Percentiles rank a stretch among this genome's conserved stretches.
Conservation (phyloP, 2,329 filamentous ascomycete species). For the Paecilomyces sp. region DNA sequence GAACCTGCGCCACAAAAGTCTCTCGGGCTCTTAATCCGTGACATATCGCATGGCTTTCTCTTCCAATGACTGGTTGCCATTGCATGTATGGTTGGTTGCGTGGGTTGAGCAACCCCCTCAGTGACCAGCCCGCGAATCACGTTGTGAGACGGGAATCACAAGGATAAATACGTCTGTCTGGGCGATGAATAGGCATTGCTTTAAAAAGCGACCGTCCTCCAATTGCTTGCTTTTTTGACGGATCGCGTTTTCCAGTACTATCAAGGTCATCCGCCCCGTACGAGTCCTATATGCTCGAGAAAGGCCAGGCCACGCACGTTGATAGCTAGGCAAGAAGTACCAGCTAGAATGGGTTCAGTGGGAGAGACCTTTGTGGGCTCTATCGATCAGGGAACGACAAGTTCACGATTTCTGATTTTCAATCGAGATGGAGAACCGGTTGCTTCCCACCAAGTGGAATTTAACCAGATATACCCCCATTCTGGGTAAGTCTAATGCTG, state of each 20-base stretch:
- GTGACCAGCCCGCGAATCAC: neutral
- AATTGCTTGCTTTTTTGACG: neutral
- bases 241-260: neutral
- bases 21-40: neutral
- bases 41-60: neutral
- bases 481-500: constrained; percentile 59
- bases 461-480: constrained; percentile 74
- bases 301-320: neutral
- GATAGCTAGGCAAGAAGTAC: neutral
- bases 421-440: constrained; percentile 69
- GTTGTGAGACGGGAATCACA: neutral
- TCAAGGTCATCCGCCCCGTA: neutral
- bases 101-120: neutral
- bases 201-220: neutral
- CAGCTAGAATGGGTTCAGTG: neutral
- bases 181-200: neutral
- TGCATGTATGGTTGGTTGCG: neutral
- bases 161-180: neutral
- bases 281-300: neutral
- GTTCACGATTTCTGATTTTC: constrained; percentile 83
- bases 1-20: neutral
- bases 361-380: constrained; percentile 61
- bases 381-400: constrained; percentile 87
- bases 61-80: neutral
- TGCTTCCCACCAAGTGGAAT: constrained; percentile 77